These are phyloP conservation scores for Auriscalpium vulgare DNA, from an alignment of 768 basidiomycete species.

Conservation along the genomic window DNA sequence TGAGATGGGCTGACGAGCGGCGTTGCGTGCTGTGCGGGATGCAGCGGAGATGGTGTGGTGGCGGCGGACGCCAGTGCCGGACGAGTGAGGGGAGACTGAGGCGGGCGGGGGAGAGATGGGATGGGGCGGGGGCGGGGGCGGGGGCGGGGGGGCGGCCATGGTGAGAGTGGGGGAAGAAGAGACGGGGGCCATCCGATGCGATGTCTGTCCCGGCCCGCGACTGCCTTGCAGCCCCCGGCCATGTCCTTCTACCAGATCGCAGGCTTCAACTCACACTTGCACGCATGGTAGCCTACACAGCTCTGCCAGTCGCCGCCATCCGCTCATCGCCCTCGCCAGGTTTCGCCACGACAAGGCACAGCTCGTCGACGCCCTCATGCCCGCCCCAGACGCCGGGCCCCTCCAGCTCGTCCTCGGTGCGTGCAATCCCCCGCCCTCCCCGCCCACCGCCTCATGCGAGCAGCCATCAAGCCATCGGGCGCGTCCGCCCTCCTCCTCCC, in stretches of 20 bases:
- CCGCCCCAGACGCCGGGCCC: not conserved
- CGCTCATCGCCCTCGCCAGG: not conserved
- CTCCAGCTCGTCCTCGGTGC: conserved; percentile 12
- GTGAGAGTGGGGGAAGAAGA: not conserved
- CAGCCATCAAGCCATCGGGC: conserved; percentile 11
- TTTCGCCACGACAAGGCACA: conserved; percentile 2
- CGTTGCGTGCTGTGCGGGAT: conserved; percentile 10
- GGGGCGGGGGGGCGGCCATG: no score
- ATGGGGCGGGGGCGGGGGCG: not conserved
- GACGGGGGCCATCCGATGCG: not conserved
- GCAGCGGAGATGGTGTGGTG: conserved; percentile 16
- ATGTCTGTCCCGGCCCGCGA: not conserved
- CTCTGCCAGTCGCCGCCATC: not conserved
- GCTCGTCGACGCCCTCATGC: conserved; percentile 5
- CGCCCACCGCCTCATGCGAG: not conserved
- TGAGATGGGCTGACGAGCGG: conserved; percentile 11
- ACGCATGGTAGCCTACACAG: conserved; percentile 5
- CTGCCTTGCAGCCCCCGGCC: not conserved
- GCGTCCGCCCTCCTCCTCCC: conserved; percentile 11
- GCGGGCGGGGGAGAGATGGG: conserved; percentile 14
- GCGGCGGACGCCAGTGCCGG: conserved; percentile 9
- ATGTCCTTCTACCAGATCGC: conserved; percentile 14
- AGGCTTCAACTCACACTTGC: conserved; percentile 9
- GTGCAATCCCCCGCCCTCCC: not conserved
- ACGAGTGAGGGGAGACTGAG: not conserved